Evolutionary conservation across 176 grass and related monocot genomes (phyloP), one percentile per base, ranked within the genome.

Genomic region (Thinopyrum elongatum): DNA sequence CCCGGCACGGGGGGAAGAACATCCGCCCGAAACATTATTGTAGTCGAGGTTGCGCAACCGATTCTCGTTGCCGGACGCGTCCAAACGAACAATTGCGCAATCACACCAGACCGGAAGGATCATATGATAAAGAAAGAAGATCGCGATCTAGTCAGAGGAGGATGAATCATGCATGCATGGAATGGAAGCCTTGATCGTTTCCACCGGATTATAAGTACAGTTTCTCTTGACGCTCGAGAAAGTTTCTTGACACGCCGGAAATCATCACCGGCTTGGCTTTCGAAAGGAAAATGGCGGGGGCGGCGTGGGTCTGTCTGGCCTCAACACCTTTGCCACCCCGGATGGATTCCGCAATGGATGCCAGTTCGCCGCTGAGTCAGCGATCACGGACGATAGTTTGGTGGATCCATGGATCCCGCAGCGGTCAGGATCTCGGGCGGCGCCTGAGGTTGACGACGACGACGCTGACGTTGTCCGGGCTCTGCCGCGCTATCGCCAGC

Each of bases 401-500:
- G 39, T 42, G 71, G 71, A 73, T 46, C 70, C 17, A 1, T 44
- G 72, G 69, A 85, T 76, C 23, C 28, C 21, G 10, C 7, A 8
- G 67, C 10, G 10, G 67, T 89, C 84, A 94, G 42, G 70, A 91
- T 1, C 75, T 75, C 61, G 25, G 46, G 86, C 84, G 87, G 31
- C 80, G 27, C 63, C 83, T 42, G 74, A 98, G 96, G 66, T 94
- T 88, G 8, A 98, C 77, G 67, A 98, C 91, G 44, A 95, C 81
- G 22, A 95, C 92, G 75, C 91, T 95, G 28, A 98, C 79, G 59
- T 98, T 98, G 78, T 98, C 93, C 27, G 90, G 8, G 75, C 42
- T 95, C 65, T 89, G 88, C 87, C 92, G 61, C 13, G 93, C 96
- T 70, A 98, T 82, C 6, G 96, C 96, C 38, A 98, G 86, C 88